Evolutionary conservation across 2,329 filamentous ascomycete genomes (phyloP).

Genomic region (Emmonsia crescens): DNA sequence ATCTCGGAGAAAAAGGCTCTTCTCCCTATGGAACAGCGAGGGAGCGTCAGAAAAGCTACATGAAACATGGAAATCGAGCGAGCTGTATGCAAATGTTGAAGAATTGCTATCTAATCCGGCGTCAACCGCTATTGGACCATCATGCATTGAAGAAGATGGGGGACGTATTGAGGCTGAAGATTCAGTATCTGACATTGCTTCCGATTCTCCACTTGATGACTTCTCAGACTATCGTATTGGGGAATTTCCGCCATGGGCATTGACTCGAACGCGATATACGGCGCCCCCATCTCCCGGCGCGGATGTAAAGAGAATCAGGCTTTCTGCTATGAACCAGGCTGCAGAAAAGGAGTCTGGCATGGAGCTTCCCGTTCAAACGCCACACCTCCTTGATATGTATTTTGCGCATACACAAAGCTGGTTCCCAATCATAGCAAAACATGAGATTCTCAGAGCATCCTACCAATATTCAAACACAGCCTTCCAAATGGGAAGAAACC

Average conservation of each 20-base stretch:
- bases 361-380: constrained; percentile 40
- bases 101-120: constrained; percentile 28
- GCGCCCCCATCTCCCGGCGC: too few relatives aligned
- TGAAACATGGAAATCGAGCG: constrained; percentile 35
- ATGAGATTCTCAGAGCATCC: constrained; percentile 45
- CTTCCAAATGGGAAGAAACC: constrained; percentile 19
- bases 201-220: not conserved
- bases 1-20: constrained; percentile 22
- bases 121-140: constrained; percentile 16
- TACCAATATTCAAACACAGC: constrained; percentile 43
- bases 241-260: not conserved
- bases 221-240: not conserved
- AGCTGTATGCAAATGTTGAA: constrained; percentile 30
- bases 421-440: constrained; percentile 50
- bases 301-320: not conserved
- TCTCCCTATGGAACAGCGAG: constrained; percentile 32
- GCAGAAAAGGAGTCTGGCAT: constrained; percentile 8
- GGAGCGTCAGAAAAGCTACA: constrained; percentile 32
- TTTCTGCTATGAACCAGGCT: not conserved
- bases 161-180: constrained; percentile 3
- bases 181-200: not conserved
- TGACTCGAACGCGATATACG: not conserved
- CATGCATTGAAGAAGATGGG: constrained; percentile 24
- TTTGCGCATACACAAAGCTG: constrained; percentile 49
- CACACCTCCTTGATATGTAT: constrained; percentile 45